Evolutionary conservation across 257 asterid species (phyloP), one percentile per base, ranked within the genome.

Genomic region (Leonotis leonurus): DNA sequence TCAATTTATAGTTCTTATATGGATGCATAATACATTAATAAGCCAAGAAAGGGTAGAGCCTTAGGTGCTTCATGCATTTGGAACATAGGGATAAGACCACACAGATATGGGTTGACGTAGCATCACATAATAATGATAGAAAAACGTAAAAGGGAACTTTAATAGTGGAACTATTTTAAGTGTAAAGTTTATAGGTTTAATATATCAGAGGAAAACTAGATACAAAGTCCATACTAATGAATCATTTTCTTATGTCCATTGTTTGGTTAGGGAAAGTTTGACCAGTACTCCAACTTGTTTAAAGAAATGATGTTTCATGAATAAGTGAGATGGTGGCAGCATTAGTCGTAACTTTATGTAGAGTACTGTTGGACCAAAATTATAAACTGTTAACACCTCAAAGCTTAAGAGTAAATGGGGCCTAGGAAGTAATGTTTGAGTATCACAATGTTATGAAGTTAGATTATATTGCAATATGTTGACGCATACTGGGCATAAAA

Each of bases 361-460:
- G 37, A n/a, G 32, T 11, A 3, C 56, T 22, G 36, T 51, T 6
- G 39, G 14, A 43, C 26, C 9, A 11, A 8, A 18, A 35, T 6
- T 21, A 36, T 33, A 14, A 46, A 14, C 49, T 33, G 30, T 22
- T 52, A 3, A 29, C 43, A 37, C 56, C 63, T 56, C 29, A 20
- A 60, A 41, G 62, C 48, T 50, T 30, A 36, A 35, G 17, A 46
- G 39, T 22, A 41, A 46, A 36, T 46, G 36, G 57, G 57, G 17
- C 37, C 13, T 1, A 9, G 60, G 48, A 12, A 44, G 22, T 18
- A 39, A n/a, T n/a, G n/a, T n/a, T n/a, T n/a, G n/a, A 50, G 43
- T 24, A 17, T 29, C 46, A 22, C 25, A 16, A 50, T 41, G 16
- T 49, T 56, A 55, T 44, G 59, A 62, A 44, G 58, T 70, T 46